A percentile compares a stretch with the other conserved stretches of the same genome.
phyloP scores from a whole-genome alignment of 768 basidiomycete genomes.

The Pisolithus orientalis region DNA sequence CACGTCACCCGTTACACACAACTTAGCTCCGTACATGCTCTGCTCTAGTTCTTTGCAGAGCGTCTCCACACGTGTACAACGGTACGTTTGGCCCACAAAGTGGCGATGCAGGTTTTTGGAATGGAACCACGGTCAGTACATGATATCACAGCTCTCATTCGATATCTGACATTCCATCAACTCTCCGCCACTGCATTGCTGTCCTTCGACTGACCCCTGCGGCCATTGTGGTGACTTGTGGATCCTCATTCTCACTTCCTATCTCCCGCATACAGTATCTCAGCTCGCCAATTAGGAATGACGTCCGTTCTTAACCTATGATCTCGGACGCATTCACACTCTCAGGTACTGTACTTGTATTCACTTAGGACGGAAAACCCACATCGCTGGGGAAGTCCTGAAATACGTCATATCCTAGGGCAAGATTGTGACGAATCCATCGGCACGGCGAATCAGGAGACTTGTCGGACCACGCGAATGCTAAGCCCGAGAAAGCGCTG shows the following conservation, averaged over 20 bases:
- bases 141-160: too few relatives aligned
- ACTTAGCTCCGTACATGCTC: too few relatives aligned
- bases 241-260: constrained; percentile 85
- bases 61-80: too few relatives aligned
- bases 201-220: too few relatives aligned
- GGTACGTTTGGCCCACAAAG: too few relatives aligned
- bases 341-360: constrained; percentile 58
- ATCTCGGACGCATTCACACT: constrained; percentile 72
- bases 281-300: constrained; percentile 37
- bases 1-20: too few relatives aligned
- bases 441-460: constrained; percentile 74
- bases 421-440: constrained; percentile 89
- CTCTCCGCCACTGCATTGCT: too few relatives aligned
- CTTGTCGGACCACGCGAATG: constrained; percentile 88
- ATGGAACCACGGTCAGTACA: too few relatives aligned
- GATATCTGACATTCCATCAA: too few relatives aligned
- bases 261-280: constrained; percentile 62
- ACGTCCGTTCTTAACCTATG: constrained; percentile 45
- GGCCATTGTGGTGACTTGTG: constrained; percentile 28
- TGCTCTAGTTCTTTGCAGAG: too few relatives aligned
- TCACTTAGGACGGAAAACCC: constrained; percentile 72
- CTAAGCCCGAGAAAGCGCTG: constrained; percentile 81
- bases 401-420: constrained; percentile 74
- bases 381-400: constrained; percentile 80
- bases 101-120: too few relatives aligned